Base-by-base conservation (phyloP, 2,329 filamentous ascomycete genomes). In the Fusarium hainanense region DNA sequence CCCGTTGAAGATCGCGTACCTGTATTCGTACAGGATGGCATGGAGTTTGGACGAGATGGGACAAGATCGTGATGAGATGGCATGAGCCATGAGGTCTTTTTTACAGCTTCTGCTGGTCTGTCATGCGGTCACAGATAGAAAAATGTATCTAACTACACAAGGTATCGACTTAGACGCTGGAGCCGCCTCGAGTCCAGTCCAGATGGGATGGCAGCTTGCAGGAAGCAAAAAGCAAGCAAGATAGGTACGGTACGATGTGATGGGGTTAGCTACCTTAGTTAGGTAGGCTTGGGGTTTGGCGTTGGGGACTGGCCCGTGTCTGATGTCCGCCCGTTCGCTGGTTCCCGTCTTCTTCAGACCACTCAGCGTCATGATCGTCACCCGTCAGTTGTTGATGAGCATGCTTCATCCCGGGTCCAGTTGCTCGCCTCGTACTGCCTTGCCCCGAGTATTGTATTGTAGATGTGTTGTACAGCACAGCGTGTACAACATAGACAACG, bases 251-350 rank as follows among this genome's bases (percentile, higher is more conserved):
- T 60, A n/a, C 49, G 21, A 50, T 50, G 34, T 49, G 55, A 63
- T 56, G 54, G 43, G 52, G 30, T 47, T 55, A 37, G 28, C 20
- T 37, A 37, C 34, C 27, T 47, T 23, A 18, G 41, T 32, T 46
- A 20, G 25, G 18, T 18, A 21, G 27, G 46, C 18, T 20, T 40
- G 30, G 43, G 43, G 30, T 49, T 56, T 44, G 40, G 28, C n/a
- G 28, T 54, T 20, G 54, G 60, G 58, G 56, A 52, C 34, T 69
- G 68, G 68, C 47, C 68, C 55, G 44, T 68, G 68, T 71, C 55
- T 55, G 55, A 69, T 64, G 63, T 72, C 73, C 73, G 75, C 73
- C 68, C 56, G 73, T 75, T 75, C 66, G 72, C 73, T 72, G 61
- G 59, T 54, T 63, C 62, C 60, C 67, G 54, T 70, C 58, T 47